phyloP scores from a whole-genome alignment of 352 stramenopile genomes.

The Peronospora belbahrii region DNA sequence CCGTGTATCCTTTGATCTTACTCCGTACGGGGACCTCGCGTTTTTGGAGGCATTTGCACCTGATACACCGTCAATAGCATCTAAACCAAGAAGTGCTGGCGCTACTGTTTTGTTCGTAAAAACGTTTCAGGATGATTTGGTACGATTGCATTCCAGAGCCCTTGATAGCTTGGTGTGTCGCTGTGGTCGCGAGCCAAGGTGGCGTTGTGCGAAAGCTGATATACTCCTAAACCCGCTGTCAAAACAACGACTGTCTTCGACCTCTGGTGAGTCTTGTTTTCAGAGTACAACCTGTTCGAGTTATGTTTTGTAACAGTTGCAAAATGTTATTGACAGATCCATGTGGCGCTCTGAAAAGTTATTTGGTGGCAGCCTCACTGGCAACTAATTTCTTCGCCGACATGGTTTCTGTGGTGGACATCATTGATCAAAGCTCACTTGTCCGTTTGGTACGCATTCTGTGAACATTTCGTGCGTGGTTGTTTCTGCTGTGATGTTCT shows the following conservation, averaged over 20 bases:
- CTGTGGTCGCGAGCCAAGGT: constrained; percentile 66
- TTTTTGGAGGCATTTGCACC: constrained; percentile 65
- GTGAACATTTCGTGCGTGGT: neutral
- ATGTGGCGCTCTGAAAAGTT: constrained; percentile 51
- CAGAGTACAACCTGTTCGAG: neutral
- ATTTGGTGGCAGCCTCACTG: constrained; percentile 65
- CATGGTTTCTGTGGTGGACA: constrained; percentile 55
- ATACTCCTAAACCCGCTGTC: constrained; percentile 65
- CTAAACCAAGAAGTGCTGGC: constrained; percentile 10
- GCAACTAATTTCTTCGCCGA: constrained; percentile 82
- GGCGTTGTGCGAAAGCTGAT: constrained; percentile 68
- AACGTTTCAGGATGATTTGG: constrained; percentile 47
- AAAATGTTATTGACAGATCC: constrained; percentile 41
- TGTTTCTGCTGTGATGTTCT: constrained; percentile 4
- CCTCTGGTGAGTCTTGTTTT: constrained; percentile 32
- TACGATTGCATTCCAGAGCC: constrained; percentile 40
- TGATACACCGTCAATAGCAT: constrained; percentile 22
- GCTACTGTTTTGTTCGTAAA: constrained; percentile 48
- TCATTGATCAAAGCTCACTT: constrained; percentile 80
- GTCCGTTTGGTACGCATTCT: constrained; percentile 54
- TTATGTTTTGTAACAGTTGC: constrained; percentile 2
- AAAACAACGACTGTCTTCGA: constrained; percentile 52
- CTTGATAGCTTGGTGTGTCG: constrained; percentile 46
- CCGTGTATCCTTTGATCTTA: constrained; percentile 74
- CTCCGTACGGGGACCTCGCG: constrained; percentile 70